Evolutionary conservation across 495 filamentous ascomycete species (phyloP), one percentile per base, ranked within the genome.

Genomic region (Cercophora newfieldiana): DNA sequence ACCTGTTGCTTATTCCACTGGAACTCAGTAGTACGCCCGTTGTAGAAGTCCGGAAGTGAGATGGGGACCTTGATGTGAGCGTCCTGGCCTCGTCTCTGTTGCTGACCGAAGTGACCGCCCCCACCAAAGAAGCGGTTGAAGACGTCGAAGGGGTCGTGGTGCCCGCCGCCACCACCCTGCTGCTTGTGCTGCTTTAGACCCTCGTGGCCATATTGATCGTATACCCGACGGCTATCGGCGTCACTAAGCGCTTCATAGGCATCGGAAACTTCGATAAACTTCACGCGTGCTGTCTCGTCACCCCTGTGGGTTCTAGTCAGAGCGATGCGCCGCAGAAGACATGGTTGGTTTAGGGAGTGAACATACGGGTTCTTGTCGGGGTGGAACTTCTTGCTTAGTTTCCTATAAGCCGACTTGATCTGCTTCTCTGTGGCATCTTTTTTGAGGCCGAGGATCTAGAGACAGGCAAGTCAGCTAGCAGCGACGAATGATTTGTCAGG

Each of bases 121-220:
- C 95, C 95, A 72, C 95, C 95, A 74, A 99, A 99, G 87, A 99
- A 98, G 59, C 93, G 90, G 54, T 89, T 92, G 84, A 99, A 99
- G 25, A 99, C 80, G 74, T 99, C 95, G 80, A 99, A 98, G 19
- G 95, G 95, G 74, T 99, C 94, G 77, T 97, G 90, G 75, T 95
- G 89, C 7, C 83, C 82, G 25, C 83, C 83, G 3, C 87, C 85
- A 59, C 89, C 89, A 26, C 90, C 89, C 68, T 90, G 86, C 65
- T 91, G 86, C 69, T 94, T 64, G 61, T 69, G 93, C 74, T 95
- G 89, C 69, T 92, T 86, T 37, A 97, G 80, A 7, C 93, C 95
- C 59, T 97, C 94, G 71, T 96, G 91, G 54, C 95, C 95, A 77
- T 96, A 91, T 73, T 95, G 90, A 77, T 99, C 94, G 85, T 99